Conservation (phyloP, 345 rosid species). For the Eucalyptus virginea region DNA sequence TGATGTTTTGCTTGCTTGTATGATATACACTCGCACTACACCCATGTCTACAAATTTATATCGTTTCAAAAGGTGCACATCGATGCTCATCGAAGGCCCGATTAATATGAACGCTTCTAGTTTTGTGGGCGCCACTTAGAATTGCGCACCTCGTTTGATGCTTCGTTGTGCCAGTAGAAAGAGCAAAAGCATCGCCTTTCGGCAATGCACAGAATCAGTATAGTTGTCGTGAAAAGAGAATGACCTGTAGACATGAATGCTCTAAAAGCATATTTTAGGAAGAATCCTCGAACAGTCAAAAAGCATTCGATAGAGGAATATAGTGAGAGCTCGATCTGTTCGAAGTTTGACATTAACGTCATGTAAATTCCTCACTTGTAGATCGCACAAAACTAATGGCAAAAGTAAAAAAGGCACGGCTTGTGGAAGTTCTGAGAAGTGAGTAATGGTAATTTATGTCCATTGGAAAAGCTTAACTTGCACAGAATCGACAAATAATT, state of each 20-base stretch:
- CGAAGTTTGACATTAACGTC: background rate
- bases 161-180: background rate
- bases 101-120: background rate
- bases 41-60: background rate
- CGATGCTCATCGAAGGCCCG: background rate
- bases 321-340: background rate
- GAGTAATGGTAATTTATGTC: background rate
- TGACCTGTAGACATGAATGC: background rate
- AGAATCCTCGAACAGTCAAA: background rate
- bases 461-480: background rate
- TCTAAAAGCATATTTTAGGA: background rate
- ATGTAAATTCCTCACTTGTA: background rate
- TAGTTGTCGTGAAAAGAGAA: background rate
- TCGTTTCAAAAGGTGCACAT: background rate
- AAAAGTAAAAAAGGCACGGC: background rate
- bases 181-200: background rate
- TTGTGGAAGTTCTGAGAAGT: background rate
- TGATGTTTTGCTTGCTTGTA: background rate
- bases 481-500: fast-evolving
- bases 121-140: background rate
- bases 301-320: background rate
- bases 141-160: background rate
- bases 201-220: background rate
- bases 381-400: background rate
- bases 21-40: background rate